Evolutionary conservation across 2,329 filamentous ascomycete genomes (phyloP), one percentile per base, ranked within the genome.

Genomic region (Penicillium fuscoglaucum): DNA sequence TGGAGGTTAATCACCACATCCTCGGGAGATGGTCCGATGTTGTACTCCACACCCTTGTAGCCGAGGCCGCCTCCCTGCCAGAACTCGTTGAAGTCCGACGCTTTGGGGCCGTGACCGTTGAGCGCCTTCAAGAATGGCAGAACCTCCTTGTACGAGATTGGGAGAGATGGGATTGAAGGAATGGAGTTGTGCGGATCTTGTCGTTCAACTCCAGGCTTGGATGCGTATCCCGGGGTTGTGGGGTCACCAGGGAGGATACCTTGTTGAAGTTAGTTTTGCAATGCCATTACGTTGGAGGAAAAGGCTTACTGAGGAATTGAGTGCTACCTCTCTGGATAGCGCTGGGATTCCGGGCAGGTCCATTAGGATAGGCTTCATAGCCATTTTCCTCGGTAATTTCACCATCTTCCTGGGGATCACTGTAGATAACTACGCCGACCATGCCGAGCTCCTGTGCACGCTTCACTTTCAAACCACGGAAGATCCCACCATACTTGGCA

Each of bases 181-280:
- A 89, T 95, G 7, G 84, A 83, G 29, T 84, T 80, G 21, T 91
- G 82, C 0, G 88, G 85, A 8, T 91, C 85, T 58, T 86, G 81
- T 26, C 93, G 88, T 37, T 91, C 90, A 26, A 82, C 90, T n/a
- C 89, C 93, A 6, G 93, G 93, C 73, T 93, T 93, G 0, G 92
- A 96, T 8, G 93, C 90, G 70, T 96, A 97, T 12, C 95, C 95
- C 19, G 92, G 91, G 0, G 95, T 98, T 0, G 95, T 96, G 49
- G 93, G 93, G 70, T 98, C 86, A 54, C 86, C 86, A 21, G 85
- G 84, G 46, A 81, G 80, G 40, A 84, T 78, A 63, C 82, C 84
- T 85, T 58, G 37, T 49, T 46, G 33, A 37, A 19, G 40, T 59
- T 21, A 52, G 40, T 17, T 33, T 53, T n/a, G 33, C 12, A 31